A percentile compares a stretch with the other conserved stretches of the same genome.
These are phyloP conservation scores for Prunus yedoensis DNA, from an alignment of 331 rosid genomes.

Conservation along the genomic window DNA sequence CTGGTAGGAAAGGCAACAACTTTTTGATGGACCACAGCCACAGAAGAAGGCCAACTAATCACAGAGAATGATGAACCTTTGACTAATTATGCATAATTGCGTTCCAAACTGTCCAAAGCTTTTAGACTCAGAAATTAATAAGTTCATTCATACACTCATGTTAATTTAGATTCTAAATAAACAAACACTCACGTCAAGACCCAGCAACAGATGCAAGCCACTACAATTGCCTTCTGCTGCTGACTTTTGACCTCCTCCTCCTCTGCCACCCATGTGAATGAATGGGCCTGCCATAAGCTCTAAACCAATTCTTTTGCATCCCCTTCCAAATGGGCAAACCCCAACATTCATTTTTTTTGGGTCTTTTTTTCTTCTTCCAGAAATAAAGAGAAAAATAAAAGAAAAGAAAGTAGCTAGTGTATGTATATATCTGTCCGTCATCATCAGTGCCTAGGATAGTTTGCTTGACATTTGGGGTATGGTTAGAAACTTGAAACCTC, in stretches of 20 bases:
- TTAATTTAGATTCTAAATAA: background rate
- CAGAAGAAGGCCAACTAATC: background rate
- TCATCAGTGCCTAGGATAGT: background rate
- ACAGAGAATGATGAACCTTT: slow-evolving; percentile 3
- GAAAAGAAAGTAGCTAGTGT: background rate
- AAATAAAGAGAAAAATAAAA: no score
- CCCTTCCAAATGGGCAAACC: background rate
- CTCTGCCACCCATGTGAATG: background rate
- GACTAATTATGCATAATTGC: background rate
- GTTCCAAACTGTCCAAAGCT: background rate
- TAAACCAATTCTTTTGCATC: background rate
- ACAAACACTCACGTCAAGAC: background rate
- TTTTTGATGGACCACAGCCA: slow-evolving; percentile 20
- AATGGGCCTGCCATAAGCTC: no score
- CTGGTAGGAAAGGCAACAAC: slow-evolving; percentile 24
- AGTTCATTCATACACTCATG: background rate
- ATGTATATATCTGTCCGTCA: background rate
- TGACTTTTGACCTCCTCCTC: slow-evolving; percentile 10
- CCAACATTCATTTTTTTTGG: background rate
- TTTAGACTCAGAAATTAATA: background rate
- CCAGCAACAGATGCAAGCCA: background rate
- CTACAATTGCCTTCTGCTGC: background rate
- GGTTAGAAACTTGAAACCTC: background rate
- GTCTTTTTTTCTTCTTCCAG: no score
- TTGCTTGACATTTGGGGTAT: background rate